Evolutionary conservation across 225 moss, liverwort and hornwort species (phyloP).

Genomic region (Neckera pumila): DNA sequence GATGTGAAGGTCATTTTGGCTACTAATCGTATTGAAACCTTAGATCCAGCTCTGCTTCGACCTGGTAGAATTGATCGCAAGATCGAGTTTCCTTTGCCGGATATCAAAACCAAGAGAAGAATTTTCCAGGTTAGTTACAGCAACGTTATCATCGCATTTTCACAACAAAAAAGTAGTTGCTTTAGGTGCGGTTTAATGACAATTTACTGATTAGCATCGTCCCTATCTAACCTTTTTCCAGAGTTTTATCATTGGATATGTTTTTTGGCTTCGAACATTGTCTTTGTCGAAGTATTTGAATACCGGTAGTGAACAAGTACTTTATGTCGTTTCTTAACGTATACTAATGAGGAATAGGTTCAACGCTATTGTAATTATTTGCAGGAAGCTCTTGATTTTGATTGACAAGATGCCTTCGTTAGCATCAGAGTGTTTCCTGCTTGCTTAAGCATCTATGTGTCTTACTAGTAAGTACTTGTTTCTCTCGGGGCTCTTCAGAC

Average conservation of each 20-base stretch:
- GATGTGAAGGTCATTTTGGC: conserved; percentile 99
- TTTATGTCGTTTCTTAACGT: background rate
- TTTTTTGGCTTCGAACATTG: background rate
- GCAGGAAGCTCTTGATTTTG: background rate
- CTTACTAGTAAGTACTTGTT: background rate
- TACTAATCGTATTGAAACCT: conserved; percentile 89
- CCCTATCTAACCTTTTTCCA: background rate
- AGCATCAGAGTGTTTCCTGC: background rate
- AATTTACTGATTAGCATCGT: background rate
- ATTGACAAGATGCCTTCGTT: background rate
- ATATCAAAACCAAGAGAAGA: conserved; percentile 75
- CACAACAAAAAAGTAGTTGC: background rate
- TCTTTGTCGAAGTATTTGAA: background rate
- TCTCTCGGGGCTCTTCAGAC: background rate
- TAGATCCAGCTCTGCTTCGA: conserved; percentile 91
- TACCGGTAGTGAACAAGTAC: background rate
- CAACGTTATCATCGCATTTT: background rate
- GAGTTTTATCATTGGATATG: background rate
- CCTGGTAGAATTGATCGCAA: conserved; percentile 99
- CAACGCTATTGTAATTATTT: background rate
- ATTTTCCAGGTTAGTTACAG: conserved; percentile 76
- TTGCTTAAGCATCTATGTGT: background rate
- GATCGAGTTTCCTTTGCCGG: conserved; percentile 97
- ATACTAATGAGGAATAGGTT: background rate
- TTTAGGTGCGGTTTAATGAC: background rate